Percentiles rank a stretch among this genome's conserved stretches.
Conservation (phyloP, 2,329 filamentous ascomycete species). For the Colletotrichum phormii region DNA sequence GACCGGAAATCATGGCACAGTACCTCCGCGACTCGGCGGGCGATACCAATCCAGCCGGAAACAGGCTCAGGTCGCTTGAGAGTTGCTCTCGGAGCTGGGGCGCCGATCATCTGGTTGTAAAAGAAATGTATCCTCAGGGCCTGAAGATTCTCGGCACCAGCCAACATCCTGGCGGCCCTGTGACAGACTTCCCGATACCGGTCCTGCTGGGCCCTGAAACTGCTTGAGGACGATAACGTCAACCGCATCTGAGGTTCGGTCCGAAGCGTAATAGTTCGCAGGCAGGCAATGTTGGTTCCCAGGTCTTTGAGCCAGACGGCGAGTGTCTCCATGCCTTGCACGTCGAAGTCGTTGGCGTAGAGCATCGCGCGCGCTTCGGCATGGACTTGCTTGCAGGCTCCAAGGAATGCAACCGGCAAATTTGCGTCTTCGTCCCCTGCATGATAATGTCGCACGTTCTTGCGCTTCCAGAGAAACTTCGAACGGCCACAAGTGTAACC, state of each 20-base stretch:
- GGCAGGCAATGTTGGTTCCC: neutral
- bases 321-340: slow-evolving; percentile 13
- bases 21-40: neutral
- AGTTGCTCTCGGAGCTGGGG: neutral
- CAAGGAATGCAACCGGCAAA: neutral
- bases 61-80: neutral
- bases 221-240: neutral
- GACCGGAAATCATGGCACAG: neutral
- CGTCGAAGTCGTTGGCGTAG: neutral
- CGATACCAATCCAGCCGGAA: neutral
- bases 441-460: neutral
- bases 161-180: neutral
- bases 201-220: neutral
- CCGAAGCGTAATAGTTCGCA: neutral
- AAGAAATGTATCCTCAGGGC: neutral
- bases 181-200: neutral
- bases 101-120: neutral
- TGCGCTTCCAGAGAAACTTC: neutral
- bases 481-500: neutral
- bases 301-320: neutral
- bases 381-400: neutral
- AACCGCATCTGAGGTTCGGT: neutral
- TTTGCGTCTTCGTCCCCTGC: neutral
- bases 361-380: slow-evolving; percentile 3
- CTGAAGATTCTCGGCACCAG: neutral